Conservation (phyloP, 352 stramenopile species). For the Globisporangium rhizosaccharum region DNA sequence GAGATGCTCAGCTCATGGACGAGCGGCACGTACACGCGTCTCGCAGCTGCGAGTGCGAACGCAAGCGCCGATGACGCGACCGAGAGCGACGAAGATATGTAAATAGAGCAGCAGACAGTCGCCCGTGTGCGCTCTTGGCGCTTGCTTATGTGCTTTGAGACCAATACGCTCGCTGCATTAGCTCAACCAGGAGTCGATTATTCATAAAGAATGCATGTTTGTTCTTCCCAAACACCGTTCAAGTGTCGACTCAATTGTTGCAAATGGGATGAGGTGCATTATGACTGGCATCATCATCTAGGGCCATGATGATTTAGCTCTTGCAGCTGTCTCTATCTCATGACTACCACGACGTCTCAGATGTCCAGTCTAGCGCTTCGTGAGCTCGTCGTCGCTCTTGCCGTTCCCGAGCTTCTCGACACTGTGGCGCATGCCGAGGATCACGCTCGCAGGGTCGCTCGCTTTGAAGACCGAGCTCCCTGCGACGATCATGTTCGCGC, state of each 20-base stretch:
- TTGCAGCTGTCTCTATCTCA: not conserved
- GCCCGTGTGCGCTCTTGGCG: not conserved
- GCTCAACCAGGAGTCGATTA: constrained; percentile 2
- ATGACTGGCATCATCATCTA: not conserved
- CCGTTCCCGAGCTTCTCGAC: constrained; percentile 79
- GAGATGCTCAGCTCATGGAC: constrained; percentile 72
- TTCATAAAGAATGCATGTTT: constrained; percentile 21
- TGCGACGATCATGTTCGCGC: constrained; percentile 97
- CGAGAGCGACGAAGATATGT: constrained; percentile 25
- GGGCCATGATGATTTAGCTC: too few species aligned
- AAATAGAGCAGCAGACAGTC: constrained; percentile 14
- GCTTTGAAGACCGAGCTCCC: constrained; percentile 93
- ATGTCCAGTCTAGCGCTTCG: constrained; percentile 26
- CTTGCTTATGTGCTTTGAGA: not conserved
- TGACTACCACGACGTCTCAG: too few species aligned
- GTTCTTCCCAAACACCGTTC: constrained; percentile 1
- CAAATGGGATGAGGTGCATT: not conserved
- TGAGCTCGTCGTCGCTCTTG: constrained; percentile 58
- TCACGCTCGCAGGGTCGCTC: constrained; percentile 54
- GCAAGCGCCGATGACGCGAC: constrained; percentile 31
- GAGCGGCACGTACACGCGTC: constrained; percentile 70
- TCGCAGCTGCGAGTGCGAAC: constrained; percentile 38
- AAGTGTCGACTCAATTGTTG: constrained; percentile 2
- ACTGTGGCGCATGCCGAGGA: constrained; percentile 77
- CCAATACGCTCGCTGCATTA: not conserved